Evolutionary conservation across 108 stramenopile species (phyloP).

Genomic region (Asterionellopsis glacialis): DNA sequence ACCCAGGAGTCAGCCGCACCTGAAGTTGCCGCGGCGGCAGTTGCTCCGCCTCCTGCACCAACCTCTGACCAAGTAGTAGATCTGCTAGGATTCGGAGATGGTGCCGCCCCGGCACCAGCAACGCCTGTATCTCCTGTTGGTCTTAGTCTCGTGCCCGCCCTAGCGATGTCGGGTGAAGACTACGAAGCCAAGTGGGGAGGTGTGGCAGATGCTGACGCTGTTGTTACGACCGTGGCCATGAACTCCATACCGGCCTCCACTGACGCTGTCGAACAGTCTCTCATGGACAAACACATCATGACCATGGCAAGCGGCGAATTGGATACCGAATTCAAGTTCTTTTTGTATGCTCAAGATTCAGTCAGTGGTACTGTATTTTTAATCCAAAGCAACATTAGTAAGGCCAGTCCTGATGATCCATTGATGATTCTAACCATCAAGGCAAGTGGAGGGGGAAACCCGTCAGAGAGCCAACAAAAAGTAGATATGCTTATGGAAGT

Average conservation of each 20-base stretch:
- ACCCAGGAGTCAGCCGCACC: too few species aligned
- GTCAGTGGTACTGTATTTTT: constrained; percentile 45
- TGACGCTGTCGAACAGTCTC: constrained; percentile 53
- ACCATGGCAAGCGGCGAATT: constrained; percentile 94
- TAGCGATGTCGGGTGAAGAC: constrained; percentile 67
- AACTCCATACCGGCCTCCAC: constrained; percentile 38
- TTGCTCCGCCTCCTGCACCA: constrained; percentile 15
- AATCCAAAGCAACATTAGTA: constrained; percentile 66
- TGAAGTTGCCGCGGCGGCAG: background rate
- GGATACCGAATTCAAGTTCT: constrained; percentile 85
- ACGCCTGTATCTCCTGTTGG: constrained; percentile 20
- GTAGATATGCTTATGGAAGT: constrained; percentile 3
- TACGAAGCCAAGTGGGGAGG: constrained; percentile 86
- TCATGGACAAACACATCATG: constrained; percentile 41
- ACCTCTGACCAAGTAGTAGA: constrained; percentile 32
- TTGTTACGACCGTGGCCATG: constrained; percentile 51
- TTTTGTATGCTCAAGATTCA: constrained; percentile 74
- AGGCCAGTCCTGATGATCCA: constrained; percentile 26
- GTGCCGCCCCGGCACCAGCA: constrained; percentile 24
- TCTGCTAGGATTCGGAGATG: constrained; percentile 70
- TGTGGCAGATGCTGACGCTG: constrained; percentile 61
- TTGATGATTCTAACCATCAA: constrained; percentile 62
- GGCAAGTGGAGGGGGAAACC: constrained; percentile 26
- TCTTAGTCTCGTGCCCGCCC: constrained; percentile 45
- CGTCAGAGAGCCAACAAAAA: background rate